Percentiles rank a stretch among this genome's conserved stretches.
Conservation (phyloP, 345 rosid species). For the Microthlaspi erraticum region DNA sequence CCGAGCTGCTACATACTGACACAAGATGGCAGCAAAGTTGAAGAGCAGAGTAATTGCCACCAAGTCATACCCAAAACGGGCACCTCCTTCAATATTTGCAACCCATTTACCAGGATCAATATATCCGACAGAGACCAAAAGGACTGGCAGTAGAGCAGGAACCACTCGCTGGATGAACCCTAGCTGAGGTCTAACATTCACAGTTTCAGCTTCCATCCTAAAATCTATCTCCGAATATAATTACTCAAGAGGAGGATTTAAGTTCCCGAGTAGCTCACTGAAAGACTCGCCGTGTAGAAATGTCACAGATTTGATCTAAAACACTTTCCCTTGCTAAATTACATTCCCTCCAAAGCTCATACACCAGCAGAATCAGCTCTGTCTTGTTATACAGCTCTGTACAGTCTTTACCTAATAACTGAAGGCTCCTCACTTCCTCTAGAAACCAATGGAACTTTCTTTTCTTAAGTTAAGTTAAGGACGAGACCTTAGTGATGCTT, state of each 20-base stretch:
- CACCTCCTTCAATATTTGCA: slow-evolving; percentile 88
- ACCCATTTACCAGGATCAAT: slow-evolving; percentile 98
- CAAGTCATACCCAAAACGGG: slow-evolving; percentile 82
- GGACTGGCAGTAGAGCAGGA: slow-evolving; percentile 71
- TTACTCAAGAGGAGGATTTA: slow-evolving; percentile 13
- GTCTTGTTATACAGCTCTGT: slow-evolving; percentile 27
- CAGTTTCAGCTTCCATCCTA: slow-evolving; percentile 73
- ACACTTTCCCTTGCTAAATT: slow-evolving; percentile 23
- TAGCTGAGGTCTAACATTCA: slow-evolving; percentile 47
- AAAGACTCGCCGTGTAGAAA: slow-evolving; percentile 38
- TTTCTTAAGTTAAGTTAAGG: slow-evolving; percentile 22
- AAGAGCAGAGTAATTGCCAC: slow-evolving; percentile 67
- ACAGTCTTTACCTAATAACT: slow-evolving; percentile 30
- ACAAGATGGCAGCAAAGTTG: slow-evolving; percentile 82
- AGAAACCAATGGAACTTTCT: slow-evolving; percentile 21
- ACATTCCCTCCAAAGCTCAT: slow-evolving; percentile 31
- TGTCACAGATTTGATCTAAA: slow-evolving; percentile 38
- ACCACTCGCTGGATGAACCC: slow-evolving; percentile 57
- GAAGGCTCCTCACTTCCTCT: slow-evolving; percentile 35
- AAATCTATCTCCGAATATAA: slow-evolving; percentile 25
- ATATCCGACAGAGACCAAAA: slow-evolving; percentile 81
- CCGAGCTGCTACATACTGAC: slow-evolving; percentile 82
- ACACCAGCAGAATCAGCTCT: slow-evolving; percentile 18
- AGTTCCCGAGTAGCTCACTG: slow-evolving; percentile 25
- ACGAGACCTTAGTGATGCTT: slow-evolving; percentile 17